These are phyloP conservation scores for Trichoderma simmonsii DNA, from an alignment of 2,329 filamentous ascomycete genomes.

Conservation along the genomic window DNA sequence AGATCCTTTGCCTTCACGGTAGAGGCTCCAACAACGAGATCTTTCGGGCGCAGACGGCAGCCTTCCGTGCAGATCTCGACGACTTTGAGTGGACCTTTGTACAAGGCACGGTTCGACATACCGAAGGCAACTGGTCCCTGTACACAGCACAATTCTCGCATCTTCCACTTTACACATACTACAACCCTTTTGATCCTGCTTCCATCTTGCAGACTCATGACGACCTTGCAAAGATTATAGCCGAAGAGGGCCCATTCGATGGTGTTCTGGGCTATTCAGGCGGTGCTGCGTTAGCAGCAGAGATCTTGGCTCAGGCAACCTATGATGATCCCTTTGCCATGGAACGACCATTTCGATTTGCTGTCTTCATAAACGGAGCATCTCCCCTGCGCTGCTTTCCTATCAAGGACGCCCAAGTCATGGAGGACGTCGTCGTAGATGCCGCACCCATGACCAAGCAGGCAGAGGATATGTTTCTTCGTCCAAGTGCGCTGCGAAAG, in stretches of 20 bases:
- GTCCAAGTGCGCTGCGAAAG: neutral
- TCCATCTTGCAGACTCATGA: constrained; percentile 9
- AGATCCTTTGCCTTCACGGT: constrained; percentile 13
- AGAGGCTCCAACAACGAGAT: constrained; percentile 16
- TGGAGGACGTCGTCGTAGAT: neutral
- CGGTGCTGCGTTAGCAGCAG: constrained; percentile 9
- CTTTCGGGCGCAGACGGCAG: constrained; percentile 13
- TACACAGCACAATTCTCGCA: constrained; percentile 6
- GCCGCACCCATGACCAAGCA: neutral
- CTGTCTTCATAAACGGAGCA: neutral
- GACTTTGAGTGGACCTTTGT: constrained; percentile 17
- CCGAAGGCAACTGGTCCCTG: constrained; percentile 16
- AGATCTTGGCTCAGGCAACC: constrained; percentile 1
- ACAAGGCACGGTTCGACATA: constrained; percentile 13
- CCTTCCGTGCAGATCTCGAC: constrained; percentile 14
- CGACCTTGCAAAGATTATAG: neutral
- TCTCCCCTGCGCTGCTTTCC: neutral
- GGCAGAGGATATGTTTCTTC: neutral
- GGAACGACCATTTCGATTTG: constrained; percentile 12
- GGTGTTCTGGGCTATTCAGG: constrained; percentile 15
- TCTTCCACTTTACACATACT: constrained; percentile 10
- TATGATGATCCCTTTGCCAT: neutral
- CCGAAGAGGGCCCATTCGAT: constrained; percentile 10
- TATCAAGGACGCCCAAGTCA: neutral
- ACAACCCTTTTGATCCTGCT: constrained; percentile 8